Evolutionary conservation across 257 asterid species (phyloP), one percentile per base, ranked within the genome.

Genomic region (Knoxia roxburghii): DNA sequence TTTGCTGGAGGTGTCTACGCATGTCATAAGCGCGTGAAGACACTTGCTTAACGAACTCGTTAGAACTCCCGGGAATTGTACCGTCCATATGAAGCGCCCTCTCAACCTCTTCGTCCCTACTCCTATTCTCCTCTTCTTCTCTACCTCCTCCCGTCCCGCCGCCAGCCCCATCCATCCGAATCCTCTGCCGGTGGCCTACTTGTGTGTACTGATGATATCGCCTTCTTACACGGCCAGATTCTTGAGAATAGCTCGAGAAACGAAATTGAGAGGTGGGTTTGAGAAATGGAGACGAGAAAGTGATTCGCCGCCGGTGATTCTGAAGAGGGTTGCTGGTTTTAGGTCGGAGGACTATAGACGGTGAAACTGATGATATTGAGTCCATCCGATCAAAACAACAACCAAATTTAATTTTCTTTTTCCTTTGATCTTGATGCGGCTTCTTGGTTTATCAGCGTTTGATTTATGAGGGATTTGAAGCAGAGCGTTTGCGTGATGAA

Each of bases 1-100:
- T 82, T 86, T 89, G 98, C 37, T 89, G 91, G 61, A 92, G 96
- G 79, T 92, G 83, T 70, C 98, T 83, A 2, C 98, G 96, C 91
- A 92, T 89, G 68, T 77, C 87, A 61, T 92, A 92, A 43, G 97
- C 97, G 78, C 90, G 95, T 64, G 98, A 92, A 8, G 97, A 89
- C 55, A 92, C 97, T 12, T 79, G 98, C 76, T 80, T 78, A 56
- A 89, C 94, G n/a, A 92, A 89, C 70, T 79, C 97, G 61, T 81
- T 83, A 35, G 98, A 82, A 68, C 81, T 89, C 68, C 85, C 83
- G 23, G 97, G 93, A 59, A 92, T 92, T 46, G 89, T 52, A 17
- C 96, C 98, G 78, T 92, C 97, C 98, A 92, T 79, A 77, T 81
- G 88, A 76, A 89, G 70, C 45, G 98, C 97, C 56, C 85, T 77